Evolutionary conservation across 179 eudicot genomes (phyloP), one percentile per base, ranked within the genome.

Genomic region (Heliamphora ciliata): DNA sequence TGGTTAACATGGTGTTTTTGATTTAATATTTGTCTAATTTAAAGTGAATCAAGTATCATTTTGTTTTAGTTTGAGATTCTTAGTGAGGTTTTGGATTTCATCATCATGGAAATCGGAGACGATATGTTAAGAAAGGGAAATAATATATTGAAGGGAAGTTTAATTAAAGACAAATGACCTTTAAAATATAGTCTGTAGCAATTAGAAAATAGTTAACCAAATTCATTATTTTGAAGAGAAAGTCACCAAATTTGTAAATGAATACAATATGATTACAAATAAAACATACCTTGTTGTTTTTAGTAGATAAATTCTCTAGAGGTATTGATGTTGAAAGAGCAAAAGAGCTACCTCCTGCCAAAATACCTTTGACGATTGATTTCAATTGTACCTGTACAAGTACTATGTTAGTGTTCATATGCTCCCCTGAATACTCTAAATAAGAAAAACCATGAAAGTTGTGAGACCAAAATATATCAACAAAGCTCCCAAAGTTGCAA

Each of bases 271-370:
- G 59, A 61, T 79, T 48, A 63, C n/a, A 80, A 24, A 52, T 1
- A 59, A 31, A 55, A 81, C 56, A 52, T 79, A 92, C 97, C 91
- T 89, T 78, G 24, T 80, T 58, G 1, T 76, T 82, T 79, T 74
- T 75, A 60, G 80, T 71, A 58, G 87, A 71, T 74, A 81, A 81
- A 77, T 80, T 86, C 65, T 75, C 89, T n/a, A 70, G 82, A 14
- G 90, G 88, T 76, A 64, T 68, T 66, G 86, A 74, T 76, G 75
- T 68, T 79, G 89, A 73, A 81, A 84, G 81, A 78, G 64, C 56
- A 76, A 84, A 74, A 82, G 89, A 81, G 75, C 59, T 61, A 71
- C 80, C 83, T 81, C 78, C 86, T 83, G 61, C 86, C 54, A 79
- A 79, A 78, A 60, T 68, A 63, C 82, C 90, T 46, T 86, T 79